Evolutionary conservation across 192 early-diverging fungal species (phyloP), one percentile per base, ranked within the genome.

Genomic region (Rhizophagus clarus): DNA sequence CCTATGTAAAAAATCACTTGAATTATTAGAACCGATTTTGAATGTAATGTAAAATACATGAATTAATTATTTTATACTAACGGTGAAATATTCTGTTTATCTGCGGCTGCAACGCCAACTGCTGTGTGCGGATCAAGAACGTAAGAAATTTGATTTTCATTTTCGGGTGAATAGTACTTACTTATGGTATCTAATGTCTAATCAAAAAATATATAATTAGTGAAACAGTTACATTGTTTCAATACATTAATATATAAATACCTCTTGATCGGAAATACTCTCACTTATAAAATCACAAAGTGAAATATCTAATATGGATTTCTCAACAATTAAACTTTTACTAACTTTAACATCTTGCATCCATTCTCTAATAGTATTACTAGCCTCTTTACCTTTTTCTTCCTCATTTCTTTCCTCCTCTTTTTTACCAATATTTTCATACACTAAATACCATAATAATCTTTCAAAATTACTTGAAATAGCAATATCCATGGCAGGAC

Each of bases 391-490:
- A 28, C 84, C 88, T 24, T 81, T 84, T 42, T 87, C 81, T 4
- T 80, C 82, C 24, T 83, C 88, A 37, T 79, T 80, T 42, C 79
- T 84, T n/a, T 62, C 76, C 11, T 75, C 81, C 15, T 74, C 81
- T 15, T 81, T 74, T 47, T 86, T 80, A 10, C 76, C 84, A 70
- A 87, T 90, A 47, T 88, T 67, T 63, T 93, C 90, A 74, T 88
- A 88, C 9, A 91, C 94, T 51, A 96, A 85, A 78, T 98, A 97
- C 95, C 96, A 99, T 79, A 96, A 87, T 79, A 97, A 87, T 76
- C 98, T 94, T 88, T 99, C 98, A 93, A 99, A 99, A 87, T 99
- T 99, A 77, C 94, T 96, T 77, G 93, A 95, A 45, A 98, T 90
- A 72, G 97, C 87, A 77, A 99, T 99, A 81, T 99, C 98, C 98